Conservation (phyloP, 129 eudicot genomes). For the Solidago caesia region DNA sequence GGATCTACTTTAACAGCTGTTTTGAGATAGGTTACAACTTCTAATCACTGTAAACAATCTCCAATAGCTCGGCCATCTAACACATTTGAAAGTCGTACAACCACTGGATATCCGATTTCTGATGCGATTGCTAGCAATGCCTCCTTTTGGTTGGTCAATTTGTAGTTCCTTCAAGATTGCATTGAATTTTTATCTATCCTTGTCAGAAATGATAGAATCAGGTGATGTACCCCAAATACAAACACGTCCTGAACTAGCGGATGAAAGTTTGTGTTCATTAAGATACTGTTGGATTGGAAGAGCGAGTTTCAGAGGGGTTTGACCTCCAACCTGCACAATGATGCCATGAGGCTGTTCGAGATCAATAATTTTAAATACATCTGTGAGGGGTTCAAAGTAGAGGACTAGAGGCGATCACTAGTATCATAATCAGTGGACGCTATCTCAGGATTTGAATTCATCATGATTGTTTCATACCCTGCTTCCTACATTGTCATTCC, state of each 20-base stretch:
- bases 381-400: conserved; percentile 95
- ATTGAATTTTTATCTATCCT: conserved; percentile 86
- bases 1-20: conserved; percentile 93
- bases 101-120: conserved; percentile 90
- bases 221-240: conserved; percentile 97
- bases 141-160: conserved; percentile 92
- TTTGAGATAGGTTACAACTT: conserved; percentile 68
- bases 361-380: conserved; percentile 78
- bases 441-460: conserved; percentile 95
- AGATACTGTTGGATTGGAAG: conserved; percentile 74
- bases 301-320: conserved; percentile 89
- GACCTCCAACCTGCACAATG: conserved; percentile 97
- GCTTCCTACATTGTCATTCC: conserved; percentile 48
- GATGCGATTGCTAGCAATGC: conserved; percentile 87
- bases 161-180: conserved; percentile 71
- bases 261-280: conserved; percentile 55
- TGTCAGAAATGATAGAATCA: conserved; percentile 88
- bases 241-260: conserved; percentile 64
- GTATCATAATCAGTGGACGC: conserved; percentile 97
- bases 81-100: conserved; percentile 88
- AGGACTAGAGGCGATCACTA: conserved; percentile 56
- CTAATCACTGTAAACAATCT: conserved; percentile 82
- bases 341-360: conserved; percentile 90
- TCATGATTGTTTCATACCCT: conserved; percentile 94
- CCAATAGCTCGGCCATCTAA: conserved; percentile 94